Evolutionary conservation across 345 rosid species (phyloP).

Genomic region (Euclidium syriacum): DNA sequence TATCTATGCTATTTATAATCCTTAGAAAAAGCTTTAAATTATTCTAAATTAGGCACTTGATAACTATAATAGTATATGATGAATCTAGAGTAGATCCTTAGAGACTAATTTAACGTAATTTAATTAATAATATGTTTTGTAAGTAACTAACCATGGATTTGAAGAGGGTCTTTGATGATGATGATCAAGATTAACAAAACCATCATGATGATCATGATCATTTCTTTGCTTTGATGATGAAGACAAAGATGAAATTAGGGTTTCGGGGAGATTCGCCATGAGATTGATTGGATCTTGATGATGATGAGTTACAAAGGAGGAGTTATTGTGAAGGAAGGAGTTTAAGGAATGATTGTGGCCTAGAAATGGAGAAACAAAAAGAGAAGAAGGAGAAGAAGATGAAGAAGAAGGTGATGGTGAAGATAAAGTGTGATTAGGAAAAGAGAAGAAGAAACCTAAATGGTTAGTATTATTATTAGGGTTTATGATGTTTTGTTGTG

Average conservation of each 20-base stretch:
- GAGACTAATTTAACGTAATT: background rate
- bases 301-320: constrained; percentile 10
- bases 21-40: background rate
- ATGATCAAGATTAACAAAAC: constrained; percentile 9
- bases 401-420: constrained; percentile 14
- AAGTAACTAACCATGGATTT: constrained; percentile 57
- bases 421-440: constrained; percentile 35
- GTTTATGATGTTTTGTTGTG: constrained; percentile 36
- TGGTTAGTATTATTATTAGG: constrained; percentile 33
- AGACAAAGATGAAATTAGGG: constrained; percentile 47
- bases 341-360: constrained; percentile 15
- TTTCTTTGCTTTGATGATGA: constrained; percentile 35
- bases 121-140: background rate
- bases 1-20: background rate
- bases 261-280: constrained; percentile 43
- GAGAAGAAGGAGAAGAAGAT: constrained; percentile 24
- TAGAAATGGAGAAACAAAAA: constrained; percentile 20
- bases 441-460: constrained; percentile 52
- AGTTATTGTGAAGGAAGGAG: constrained; percentile 17
- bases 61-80: background rate
- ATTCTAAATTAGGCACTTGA: background rate
- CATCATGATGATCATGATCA: constrained; percentile 18
- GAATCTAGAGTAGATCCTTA: background rate
- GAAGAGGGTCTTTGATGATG: constrained; percentile 47
- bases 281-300: constrained; percentile 38